Conservation (phyloP, 2,329 filamentous ascomycete genomes). For the Seiridium cupressi region DNA sequence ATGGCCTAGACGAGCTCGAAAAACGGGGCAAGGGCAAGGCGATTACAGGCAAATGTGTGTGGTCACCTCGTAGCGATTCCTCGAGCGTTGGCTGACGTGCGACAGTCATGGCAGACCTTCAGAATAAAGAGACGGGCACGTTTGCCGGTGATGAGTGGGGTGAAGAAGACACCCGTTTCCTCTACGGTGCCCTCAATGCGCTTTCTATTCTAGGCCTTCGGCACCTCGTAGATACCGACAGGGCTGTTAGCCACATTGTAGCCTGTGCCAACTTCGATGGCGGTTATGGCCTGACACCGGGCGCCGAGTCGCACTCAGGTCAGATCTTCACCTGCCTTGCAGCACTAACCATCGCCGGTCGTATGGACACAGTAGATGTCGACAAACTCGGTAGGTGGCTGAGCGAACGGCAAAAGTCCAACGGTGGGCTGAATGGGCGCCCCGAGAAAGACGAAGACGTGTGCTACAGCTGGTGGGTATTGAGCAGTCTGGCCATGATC, state of each 20-base stretch:
- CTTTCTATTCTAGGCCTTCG: conserved; percentile 79
- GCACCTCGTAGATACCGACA: conserved; percentile 71
- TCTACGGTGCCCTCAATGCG: conserved; percentile 87
- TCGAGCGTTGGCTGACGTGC: conserved; percentile 9
- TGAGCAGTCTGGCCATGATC: conserved; percentile 89
- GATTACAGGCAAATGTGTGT: conserved; percentile 77
- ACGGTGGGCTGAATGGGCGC: conserved; percentile 87
- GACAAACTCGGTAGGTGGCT: conserved; percentile 87
- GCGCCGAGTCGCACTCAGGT: conserved; percentile 90
- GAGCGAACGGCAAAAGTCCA: conserved; percentile 84
- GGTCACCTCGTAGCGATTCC: conserved; percentile 6
- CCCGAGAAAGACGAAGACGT: conserved; percentile 96
- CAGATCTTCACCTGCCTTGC: conserved; percentile 95
- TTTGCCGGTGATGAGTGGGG: conserved; percentile 97
- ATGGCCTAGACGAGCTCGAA: conserved; percentile 83
- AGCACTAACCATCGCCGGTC: conserved; percentile 78
- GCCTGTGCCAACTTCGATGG: conserved; percentile 92
- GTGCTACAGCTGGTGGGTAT: conserved; percentile 99
- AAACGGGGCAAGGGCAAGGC: conserved; percentile 65
- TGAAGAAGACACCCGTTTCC: conserved; percentile 90
- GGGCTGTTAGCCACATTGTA: conserved; percentile 75
- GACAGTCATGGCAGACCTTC: conserved; percentile 74
- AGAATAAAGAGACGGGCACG: conserved; percentile 77
- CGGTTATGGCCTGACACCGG: conserved; percentile 85
- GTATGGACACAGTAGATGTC: conserved; percentile 77